Percentiles rank a stretch among this genome's conserved stretches.
Conservation (phyloP, 2,329 filamentous ascomycete genomes). For the Xylariales sp. region DNA sequence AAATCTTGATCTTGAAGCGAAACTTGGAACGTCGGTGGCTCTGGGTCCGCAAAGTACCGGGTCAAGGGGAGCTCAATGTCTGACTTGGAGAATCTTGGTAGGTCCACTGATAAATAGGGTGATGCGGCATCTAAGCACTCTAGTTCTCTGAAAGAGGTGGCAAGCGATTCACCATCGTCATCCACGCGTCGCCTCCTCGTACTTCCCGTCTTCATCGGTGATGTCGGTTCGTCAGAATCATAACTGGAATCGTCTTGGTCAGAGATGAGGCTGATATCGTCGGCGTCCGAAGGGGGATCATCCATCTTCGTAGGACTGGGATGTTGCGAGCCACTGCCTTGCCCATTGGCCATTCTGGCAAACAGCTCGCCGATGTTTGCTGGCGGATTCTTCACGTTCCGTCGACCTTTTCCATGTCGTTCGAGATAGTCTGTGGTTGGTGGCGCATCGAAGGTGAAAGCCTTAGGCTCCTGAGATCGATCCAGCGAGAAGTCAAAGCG, state of each 20-base stretch:
- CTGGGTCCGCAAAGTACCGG: constrained; percentile 55
- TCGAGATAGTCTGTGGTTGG: constrained; percentile 45
- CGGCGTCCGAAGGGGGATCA: constrained; percentile 37
- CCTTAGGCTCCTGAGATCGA: constrained; percentile 26
- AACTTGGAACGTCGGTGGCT: constrained; percentile 44
- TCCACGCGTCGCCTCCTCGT: constrained; percentile 38
- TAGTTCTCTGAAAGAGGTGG: constrained; percentile 45
- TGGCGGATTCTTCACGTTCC: constrained; percentile 31
- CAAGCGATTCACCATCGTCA: constrained; percentile 50
- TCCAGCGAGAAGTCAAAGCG: constrained; percentile 43
- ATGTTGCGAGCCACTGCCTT: constrained; percentile 30
- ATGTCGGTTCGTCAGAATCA: constrained; percentile 43
- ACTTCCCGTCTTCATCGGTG: constrained; percentile 43
- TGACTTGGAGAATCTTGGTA: constrained; percentile 43
- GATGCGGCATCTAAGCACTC: constrained; percentile 43
- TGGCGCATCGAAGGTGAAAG: constrained; percentile 28
- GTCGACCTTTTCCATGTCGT: constrained; percentile 39
- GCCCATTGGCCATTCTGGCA: constrained; percentile 30
- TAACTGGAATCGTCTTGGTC: constrained; percentile 52
- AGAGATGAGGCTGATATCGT: constrained; percentile 48
- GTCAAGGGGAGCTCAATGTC: constrained; percentile 47
- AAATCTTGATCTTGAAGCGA: constrained; percentile 53
- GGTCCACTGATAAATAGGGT: constrained; percentile 42
- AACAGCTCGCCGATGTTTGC: constrained; percentile 32
- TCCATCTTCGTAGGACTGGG: constrained; percentile 36